A percentile compares a stretch with the other conserved stretches of the same genome.
These are phyloP conservation scores for Oldenlandia corymbosa DNA, from an alignment of 257 asterid species.

Conservation along the genomic window DNA sequence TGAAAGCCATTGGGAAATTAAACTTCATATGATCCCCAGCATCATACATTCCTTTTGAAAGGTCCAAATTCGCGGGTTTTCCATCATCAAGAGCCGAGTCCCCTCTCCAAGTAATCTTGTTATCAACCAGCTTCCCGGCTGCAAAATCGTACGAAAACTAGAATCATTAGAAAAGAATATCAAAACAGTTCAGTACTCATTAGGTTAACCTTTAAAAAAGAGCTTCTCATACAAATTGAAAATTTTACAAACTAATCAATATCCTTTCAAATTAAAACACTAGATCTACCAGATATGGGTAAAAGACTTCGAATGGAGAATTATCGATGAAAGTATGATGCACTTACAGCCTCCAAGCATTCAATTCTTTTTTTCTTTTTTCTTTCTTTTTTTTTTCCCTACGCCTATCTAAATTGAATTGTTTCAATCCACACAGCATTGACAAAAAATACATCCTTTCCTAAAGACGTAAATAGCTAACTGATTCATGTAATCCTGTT, in stretches of 20 bases:
- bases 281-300: too few species aligned
- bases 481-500: not conserved
- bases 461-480: not conserved
- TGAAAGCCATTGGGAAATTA: slow-evolving; percentile 87
- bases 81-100: slow-evolving; percentile 75
- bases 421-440: not conserved
- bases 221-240: not conserved
- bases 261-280: not conserved
- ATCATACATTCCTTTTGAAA: slow-evolving; percentile 85
- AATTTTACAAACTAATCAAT: not conserved
- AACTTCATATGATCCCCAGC: slow-evolving; percentile 89
- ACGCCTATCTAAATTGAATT: too few species aligned
- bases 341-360: not conserved
- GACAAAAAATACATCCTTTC: not conserved
- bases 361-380: too few species aligned
- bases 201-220: not conserved
- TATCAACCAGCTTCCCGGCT: slow-evolving; percentile 78
- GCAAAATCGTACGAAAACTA: slow-evolving; percentile 23
- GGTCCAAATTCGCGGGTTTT: slow-evolving; percentile 58
- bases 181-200: not conserved
- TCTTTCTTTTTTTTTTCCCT: too few species aligned
- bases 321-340: not conserved
- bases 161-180: slow-evolving; percentile 8
- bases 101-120: slow-evolving; percentile 71
- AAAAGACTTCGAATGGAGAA: too few species aligned